Evolutionary conservation across 2,329 filamentous ascomycete genomes (phyloP), one percentile per base, ranked within the genome.

Genomic region (Aspergillus sp.): DNA sequence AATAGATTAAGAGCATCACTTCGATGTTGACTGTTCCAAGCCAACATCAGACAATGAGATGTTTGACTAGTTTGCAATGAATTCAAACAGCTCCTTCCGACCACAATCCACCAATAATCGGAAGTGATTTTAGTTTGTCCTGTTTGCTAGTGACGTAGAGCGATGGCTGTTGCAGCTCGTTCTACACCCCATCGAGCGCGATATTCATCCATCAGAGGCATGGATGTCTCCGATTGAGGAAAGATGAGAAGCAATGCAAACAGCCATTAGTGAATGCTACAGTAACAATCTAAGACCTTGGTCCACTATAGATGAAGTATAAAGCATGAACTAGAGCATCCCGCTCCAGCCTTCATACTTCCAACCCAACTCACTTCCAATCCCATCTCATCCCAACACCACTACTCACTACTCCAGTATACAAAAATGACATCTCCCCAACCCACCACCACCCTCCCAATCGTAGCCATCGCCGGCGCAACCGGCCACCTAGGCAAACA

Each of bases 401-500:
- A n/a, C 38, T 41, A 8, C 38, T 41, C 21, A 27, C 1, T 27
- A 1, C 21, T 30, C 5, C 5, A 23, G 27, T 50, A 19, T 4
- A 11, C 25, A 32, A 10, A 10, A n/a, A 50, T 50, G 47, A 8
- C 47, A 58, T 53, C 51, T 15, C 32, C 32, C 11, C 32, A 36
- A 15, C 4, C 27, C 10, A 21, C 39, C 27, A 19, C 47, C 27
- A 21, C 47, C 17, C 36, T 53, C 13, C 62, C 64, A 42, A 51
- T 61, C 11, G 57, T 72, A 49, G 69, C 69, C 11, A 68, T 71
- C 19, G 68, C 67, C 8, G 68, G 70, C n/a, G 67, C 67, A 8
- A 69, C 69, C n/a, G 68, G 68, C 23, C 61, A 70, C 42, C 58
- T 70, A n/a, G 68, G 66, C 21, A 63, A 66, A 8, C 63, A 70